These are phyloP conservation scores for Priceomyces castillae DNA, from an alignment of 805 yeast species.

Conservation along the genomic window DNA sequence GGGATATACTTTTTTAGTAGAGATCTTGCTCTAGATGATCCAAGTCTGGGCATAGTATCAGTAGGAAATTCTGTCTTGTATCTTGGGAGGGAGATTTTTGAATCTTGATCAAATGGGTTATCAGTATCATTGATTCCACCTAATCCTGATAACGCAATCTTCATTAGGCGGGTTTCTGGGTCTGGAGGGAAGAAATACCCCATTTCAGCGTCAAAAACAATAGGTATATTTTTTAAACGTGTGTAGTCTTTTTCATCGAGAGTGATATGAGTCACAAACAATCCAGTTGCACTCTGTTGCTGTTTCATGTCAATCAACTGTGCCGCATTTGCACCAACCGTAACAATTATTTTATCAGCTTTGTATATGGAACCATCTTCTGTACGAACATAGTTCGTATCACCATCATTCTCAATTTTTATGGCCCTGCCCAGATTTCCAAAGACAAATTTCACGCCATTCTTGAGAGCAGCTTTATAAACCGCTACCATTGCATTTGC, in stretches of 20 bases:
- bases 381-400: slow-evolving; percentile 16
- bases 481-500: slow-evolving; percentile 34
- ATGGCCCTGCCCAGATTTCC: slow-evolving; percentile 12
- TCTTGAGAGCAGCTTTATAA: slow-evolving; percentile 13
- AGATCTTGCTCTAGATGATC: slow-evolving; percentile 22
- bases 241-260: slow-evolving; percentile 33
- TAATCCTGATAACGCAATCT: slow-evolving; percentile 32
- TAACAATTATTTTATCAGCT: slow-evolving; percentile 34
- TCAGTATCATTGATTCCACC: slow-evolving; percentile 22
- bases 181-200: slow-evolving; percentile 53
- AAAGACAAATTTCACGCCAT: slow-evolving; percentile 14
- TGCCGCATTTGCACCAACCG: slow-evolving; percentile 39
- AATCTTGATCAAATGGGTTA: slow-evolving; percentile 10
- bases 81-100: slow-evolving; percentile 31
- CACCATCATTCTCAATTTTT: slow-evolving; percentile 4
- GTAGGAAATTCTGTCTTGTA: slow-evolving; percentile 22
- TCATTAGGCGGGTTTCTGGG: slow-evolving; percentile 28
- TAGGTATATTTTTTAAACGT: slow-evolving; percentile 36
- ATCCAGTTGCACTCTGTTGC: slow-evolving; percentile 38
- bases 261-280: slow-evolving; percentile 35
- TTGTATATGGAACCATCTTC: slow-evolving; percentile 24
- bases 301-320: slow-evolving; percentile 23
- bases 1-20: slow-evolving; percentile 36
- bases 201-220: slow-evolving; percentile 39
- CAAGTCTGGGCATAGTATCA: slow-evolving; percentile 33